Conservation (phyloP, 1,284 basidiomycete genomes). For the Boletus calvinii region DNA sequence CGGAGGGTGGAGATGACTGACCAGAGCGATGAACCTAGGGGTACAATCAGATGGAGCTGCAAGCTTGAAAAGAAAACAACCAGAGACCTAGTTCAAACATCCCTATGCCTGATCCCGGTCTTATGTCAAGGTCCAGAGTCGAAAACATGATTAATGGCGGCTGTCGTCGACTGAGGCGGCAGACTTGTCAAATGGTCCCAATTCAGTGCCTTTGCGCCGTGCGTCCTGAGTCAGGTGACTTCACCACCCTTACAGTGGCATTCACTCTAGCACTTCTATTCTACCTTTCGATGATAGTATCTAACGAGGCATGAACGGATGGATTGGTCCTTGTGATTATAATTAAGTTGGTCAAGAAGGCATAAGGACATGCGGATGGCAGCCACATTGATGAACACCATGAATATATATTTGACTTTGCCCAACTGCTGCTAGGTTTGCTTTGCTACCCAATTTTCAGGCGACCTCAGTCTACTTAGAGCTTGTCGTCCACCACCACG, state of each 20-base stretch:
- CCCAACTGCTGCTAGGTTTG: too few relatives aligned
- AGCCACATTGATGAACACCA: too few relatives aligned
- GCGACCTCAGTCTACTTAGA: too few relatives aligned
- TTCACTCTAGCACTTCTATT: too few relatives aligned
- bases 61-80: not conserved
- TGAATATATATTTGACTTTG: too few relatives aligned
- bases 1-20: slow-evolving; percentile 71
- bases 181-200: slow-evolving; percentile 7
- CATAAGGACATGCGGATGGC: too few relatives aligned
- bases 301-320: too few relatives aligned
- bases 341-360: too few relatives aligned
- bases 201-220: slow-evolving; percentile 10
- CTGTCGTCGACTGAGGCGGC: not conserved
- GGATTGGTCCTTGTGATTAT: too few relatives aligned
- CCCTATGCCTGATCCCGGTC: slow-evolving; percentile 76
- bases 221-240: slow-evolving; percentile 9
- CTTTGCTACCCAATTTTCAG: too few relatives aligned
- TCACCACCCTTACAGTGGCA: too few relatives aligned
- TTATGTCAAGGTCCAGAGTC: slow-evolving; percentile 69
- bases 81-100: slow-evolving; percentile 71
- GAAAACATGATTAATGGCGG: slow-evolving; percentile 50
- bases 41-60: slow-evolving; percentile 5
- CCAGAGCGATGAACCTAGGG: slow-evolving; percentile 77
- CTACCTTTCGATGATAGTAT: too few relatives aligned
- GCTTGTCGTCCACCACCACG: not conserved